Conservation (phyloP, 169 alveolate species). For the Plasmodium sp. region DNA sequence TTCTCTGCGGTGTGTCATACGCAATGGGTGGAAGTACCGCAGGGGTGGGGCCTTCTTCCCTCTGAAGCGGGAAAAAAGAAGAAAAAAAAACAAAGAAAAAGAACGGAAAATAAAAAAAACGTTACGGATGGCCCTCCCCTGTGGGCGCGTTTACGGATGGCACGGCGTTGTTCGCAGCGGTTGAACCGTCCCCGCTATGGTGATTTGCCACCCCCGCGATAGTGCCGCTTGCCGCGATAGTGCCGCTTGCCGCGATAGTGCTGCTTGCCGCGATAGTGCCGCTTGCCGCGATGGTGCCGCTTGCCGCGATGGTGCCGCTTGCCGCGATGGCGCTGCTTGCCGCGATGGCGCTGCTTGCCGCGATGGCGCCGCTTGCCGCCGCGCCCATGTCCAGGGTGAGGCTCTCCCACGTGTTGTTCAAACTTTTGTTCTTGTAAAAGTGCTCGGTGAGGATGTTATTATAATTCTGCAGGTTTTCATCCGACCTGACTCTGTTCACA, state of each 20-base stretch:
- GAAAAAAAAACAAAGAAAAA: too few species aligned
- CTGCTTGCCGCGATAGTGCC: not conserved
- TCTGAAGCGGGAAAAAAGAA: not conserved
- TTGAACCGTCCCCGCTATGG: not conserved
- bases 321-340: too few species aligned
- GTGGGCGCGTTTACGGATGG: not conserved
- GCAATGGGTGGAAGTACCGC: not conserved
- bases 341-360: not conserved
- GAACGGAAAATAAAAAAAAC: too few species aligned
- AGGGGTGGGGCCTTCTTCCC: not conserved
- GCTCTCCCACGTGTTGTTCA: slow-evolving; percentile 62
- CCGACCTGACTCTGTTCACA: slow-evolving; percentile 19
- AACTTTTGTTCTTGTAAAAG: slow-evolving; percentile 61
- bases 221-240: not conserved
- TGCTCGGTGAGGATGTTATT: slow-evolving; percentile 45
- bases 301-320: not conserved
- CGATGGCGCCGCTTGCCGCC: not conserved
- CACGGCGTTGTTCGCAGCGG: not conserved
- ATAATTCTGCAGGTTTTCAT: slow-evolving; percentile 31
- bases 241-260: too few species aligned
- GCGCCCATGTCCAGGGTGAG: not conserved
- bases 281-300: not conserved
- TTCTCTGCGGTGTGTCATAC: too few species aligned
- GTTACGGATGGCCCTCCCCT: not conserved
- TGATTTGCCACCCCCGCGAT: not conserved